A percentile compares a stretch with the other conserved stretches of the same genome.
phyloP scores from a whole-genome alignment of 2,329 filamentous ascomycete species.

The Sphaceloma murrayae region DNA sequence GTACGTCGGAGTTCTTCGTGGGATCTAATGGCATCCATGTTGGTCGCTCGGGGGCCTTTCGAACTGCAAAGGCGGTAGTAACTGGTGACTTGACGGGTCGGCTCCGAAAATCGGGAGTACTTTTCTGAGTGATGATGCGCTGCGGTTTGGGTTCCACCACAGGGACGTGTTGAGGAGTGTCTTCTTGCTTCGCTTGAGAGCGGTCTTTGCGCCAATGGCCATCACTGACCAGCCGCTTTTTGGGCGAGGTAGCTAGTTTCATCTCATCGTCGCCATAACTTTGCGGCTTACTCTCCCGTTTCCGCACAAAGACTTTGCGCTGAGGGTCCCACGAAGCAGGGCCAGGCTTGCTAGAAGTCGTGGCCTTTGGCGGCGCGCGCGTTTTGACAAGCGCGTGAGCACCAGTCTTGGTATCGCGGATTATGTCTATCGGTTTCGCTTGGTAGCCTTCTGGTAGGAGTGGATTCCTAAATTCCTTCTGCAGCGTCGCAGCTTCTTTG shows the following conservation, averaged over 20 bases:
- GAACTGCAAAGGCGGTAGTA: constrained; percentile 4
- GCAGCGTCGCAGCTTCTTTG: constrained; percentile 3
- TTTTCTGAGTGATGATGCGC: constrained; percentile 11
- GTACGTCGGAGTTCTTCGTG: constrained; percentile 1
- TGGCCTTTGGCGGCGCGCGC: constrained; percentile 6
- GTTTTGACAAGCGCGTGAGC: constrained; percentile 12
- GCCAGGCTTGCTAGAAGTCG: constrained; percentile 1
- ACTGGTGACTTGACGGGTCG: background rate
- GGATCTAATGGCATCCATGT: constrained; percentile 11
- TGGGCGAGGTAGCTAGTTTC: constrained; percentile 55
- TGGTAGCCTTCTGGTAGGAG: background rate
- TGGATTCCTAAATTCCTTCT: background rate
- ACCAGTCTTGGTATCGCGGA: constrained; percentile 11
- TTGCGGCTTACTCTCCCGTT: constrained; percentile 26
- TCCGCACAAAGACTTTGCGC: constrained; percentile 29
- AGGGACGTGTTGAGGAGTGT: background rate
- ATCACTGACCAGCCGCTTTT: constrained; percentile 88
- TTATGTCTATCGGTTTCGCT: constrained; percentile 13
- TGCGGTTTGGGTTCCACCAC: constrained; percentile 6
- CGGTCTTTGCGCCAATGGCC: constrained; percentile 58
- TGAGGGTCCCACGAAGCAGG: constrained; percentile 23
- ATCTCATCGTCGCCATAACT: constrained; percentile 37
- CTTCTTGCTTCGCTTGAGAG: constrained; percentile 21
- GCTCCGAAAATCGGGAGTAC: constrained; percentile 14
- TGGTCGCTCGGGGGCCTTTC: constrained; percentile 7